A percentile compares a stretch with the other conserved stretches of the same genome.
These are phyloP conservation scores for Albugo laibachii DNA, from an alignment of 352 stramenopile species.

Conservation along the genomic window DNA sequence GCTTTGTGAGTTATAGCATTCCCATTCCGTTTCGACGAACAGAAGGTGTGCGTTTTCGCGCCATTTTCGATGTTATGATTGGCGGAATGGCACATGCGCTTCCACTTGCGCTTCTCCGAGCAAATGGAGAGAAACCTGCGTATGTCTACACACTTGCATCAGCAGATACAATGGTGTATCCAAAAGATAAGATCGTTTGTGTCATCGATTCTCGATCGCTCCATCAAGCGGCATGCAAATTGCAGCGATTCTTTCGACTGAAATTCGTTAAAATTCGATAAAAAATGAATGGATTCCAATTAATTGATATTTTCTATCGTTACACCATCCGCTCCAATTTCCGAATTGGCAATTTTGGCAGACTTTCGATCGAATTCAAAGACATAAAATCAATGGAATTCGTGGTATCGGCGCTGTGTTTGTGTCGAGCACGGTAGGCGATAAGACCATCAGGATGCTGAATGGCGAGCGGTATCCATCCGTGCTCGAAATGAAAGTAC, in stretches of 20 bases:
- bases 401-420: too few species aligned
- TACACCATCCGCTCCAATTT: too few species aligned
- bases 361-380: too few species aligned
- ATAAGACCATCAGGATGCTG: conserved; percentile 4
- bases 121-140: conserved; percentile 19
- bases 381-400: too few species aligned
- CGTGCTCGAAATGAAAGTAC: conserved; percentile 69
- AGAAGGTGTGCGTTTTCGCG: conserved; percentile 19
- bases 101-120: conserved; percentile 56
- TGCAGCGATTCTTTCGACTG: conserved; percentile 49
- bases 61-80: conserved; percentile 65
- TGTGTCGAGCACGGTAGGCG: too few species aligned
- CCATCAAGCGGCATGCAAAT: conserved; percentile 51
- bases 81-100: conserved; percentile 39
- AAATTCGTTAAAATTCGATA: background rate
- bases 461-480: conserved; percentile 34
- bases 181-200: conserved; percentile 63
- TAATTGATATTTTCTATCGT: too few species aligned
- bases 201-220: conserved; percentile 54
- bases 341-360: too few species aligned
- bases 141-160: conserved; percentile 71
- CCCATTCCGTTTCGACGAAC: conserved; percentile 22
- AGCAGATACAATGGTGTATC: conserved; percentile 32
- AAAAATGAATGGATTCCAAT: background rate
- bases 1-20: conserved; percentile 67